Evolutionary conservation across 441 rosid genomes (phyloP).

Genomic region (Dalechampia spathulata): DNA sequence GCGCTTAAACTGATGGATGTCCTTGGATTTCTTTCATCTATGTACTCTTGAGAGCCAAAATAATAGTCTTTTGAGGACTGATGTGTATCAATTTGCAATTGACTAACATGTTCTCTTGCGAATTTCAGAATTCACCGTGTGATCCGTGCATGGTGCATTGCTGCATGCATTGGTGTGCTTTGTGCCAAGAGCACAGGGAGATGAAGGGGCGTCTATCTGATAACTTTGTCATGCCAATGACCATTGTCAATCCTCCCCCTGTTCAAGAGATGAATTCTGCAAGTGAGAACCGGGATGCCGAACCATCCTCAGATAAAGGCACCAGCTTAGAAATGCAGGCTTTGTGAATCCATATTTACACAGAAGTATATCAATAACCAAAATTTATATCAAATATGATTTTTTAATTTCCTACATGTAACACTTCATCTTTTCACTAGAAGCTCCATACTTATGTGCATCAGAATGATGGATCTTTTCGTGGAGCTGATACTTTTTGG

Average conservation of each 20-base stretch:
- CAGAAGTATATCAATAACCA: neutral
- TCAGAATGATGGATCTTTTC: slow-evolving; percentile 1
- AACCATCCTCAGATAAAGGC: slow-evolving; percentile 45
- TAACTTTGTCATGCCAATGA: slow-evolving; percentile 33
- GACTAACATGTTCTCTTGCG: slow-evolving; percentile 4
- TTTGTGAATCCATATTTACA: slow-evolving; percentile 26
- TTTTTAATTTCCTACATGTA: neutral
- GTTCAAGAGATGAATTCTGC: slow-evolving; percentile 66
- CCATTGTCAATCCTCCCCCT: slow-evolving; percentile 68
- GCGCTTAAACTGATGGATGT: neutral
- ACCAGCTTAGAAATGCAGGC: slow-evolving; percentile 75
- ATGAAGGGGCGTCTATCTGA: slow-evolving; percentile 76
- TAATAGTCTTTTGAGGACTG: neutral
- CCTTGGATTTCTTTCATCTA: neutral
- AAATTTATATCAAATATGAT: neutral
- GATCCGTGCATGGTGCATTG: slow-evolving; percentile 96
- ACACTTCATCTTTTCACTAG: neutral
- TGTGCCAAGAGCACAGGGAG: slow-evolving; percentile 94
- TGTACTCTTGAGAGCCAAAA: neutral
- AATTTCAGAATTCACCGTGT: slow-evolving; percentile 73
- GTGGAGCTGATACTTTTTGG: neutral
- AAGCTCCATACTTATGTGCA: neutral
- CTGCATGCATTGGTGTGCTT: slow-evolving; percentile 85
- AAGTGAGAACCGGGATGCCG: slow-evolving; percentile 31
- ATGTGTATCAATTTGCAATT: neutral